phyloP scores from a whole-genome alignment of 176 grass and related monocot species.

The Triticum dicoccoides region DNA sequence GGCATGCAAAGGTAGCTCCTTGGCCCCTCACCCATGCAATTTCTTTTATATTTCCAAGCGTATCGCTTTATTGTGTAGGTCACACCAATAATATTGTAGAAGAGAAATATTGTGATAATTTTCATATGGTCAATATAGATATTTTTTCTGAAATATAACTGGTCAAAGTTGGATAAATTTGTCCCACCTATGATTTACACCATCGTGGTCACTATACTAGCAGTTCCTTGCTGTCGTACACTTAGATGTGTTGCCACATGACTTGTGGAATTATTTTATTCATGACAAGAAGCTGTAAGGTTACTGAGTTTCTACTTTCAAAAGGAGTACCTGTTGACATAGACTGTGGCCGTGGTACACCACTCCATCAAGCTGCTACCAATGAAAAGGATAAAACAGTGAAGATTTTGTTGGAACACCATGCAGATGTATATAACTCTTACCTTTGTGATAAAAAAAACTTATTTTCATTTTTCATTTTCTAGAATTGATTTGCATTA shows the following conservation, averaged over 20 bases:
- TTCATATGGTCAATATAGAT: too few species aligned
- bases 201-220: too few species aligned
- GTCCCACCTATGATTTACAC: too few species aligned
- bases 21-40: too few species aligned
- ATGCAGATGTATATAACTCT: neutral
- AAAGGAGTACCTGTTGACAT: constrained; percentile 29
- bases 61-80: too few species aligned
- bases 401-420: constrained; percentile 10
- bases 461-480: neutral
- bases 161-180: too few species aligned
- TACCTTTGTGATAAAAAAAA: neutral
- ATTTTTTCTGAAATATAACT: too few species aligned
- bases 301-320: constrained; percentile 23
- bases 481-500: neutral
- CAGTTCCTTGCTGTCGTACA: too few species aligned
- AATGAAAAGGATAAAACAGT: constrained; percentile 26
- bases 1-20: too few species aligned
- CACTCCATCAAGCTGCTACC: neutral
- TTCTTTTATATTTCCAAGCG: neutral
- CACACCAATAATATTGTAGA: too few species aligned
- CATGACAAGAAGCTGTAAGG: constrained; percentile 12
- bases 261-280: neutral
- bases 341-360: constrained; percentile 26
- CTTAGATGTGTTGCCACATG: neutral
- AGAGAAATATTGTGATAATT: too few species aligned